These are phyloP conservation scores for Prunella vulgaris DNA, from an alignment of 257 asterid species.

Conservation along the genomic window DNA sequence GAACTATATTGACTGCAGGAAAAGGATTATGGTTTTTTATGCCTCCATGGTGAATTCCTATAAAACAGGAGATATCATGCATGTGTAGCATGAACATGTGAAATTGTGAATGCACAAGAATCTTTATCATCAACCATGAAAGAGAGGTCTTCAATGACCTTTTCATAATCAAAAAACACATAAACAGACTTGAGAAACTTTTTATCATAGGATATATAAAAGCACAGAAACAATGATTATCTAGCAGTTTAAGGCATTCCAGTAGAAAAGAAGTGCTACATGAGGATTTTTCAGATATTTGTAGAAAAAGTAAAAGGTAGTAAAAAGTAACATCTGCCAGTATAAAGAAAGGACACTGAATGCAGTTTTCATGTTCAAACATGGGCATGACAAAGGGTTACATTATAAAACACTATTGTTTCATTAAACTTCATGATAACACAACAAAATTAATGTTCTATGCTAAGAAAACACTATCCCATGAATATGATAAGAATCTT, in stretches of 20 bases:
- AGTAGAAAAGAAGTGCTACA: conserved; percentile 57
- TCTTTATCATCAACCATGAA: neutral
- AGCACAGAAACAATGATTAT: conserved; percentile 9
- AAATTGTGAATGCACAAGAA: neutral
- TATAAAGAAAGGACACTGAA: too few relatives aligned
- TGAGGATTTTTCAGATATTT: conserved; percentile 53
- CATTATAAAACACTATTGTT: too few relatives aligned
- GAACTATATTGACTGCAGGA: neutral
- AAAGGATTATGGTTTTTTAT: too few relatives aligned
- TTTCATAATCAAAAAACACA: neutral
- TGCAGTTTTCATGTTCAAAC: too few relatives aligned
- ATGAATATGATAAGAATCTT: neutral
- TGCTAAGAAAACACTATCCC: neutral
- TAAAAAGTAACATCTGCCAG: too few relatives aligned
- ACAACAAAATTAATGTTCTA: neutral
- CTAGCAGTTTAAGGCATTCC: conserved; percentile 60
- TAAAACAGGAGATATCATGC: neutral
- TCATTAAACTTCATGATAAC: neutral
- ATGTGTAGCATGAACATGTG: neutral
- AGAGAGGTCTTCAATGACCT: neutral
- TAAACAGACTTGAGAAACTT: neutral
- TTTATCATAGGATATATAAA: neutral
- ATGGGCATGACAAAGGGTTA: too few relatives aligned
- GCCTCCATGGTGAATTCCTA: too few relatives aligned
- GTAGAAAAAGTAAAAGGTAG: too few relatives aligned